phyloP scores from a whole-genome alignment of 2,329 filamentous ascomycete genomes.

The Colletotrichum lini region DNA sequence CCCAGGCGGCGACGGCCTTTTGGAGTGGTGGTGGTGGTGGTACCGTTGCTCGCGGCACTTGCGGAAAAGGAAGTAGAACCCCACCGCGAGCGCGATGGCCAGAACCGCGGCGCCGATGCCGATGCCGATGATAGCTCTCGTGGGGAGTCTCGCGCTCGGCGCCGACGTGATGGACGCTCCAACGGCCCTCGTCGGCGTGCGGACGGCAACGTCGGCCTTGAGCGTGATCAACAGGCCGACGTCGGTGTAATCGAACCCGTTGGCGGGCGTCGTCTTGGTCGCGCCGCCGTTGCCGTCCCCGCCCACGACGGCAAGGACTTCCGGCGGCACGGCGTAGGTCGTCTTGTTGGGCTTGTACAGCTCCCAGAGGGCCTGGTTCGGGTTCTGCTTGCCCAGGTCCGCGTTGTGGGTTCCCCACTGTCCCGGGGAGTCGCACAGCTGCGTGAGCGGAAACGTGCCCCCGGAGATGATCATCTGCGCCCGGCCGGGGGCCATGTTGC shows the following conservation, averaged over 20 bases:
- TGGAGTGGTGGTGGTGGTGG: neutral
- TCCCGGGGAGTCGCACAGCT: constrained; percentile 66
- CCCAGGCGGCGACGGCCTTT: neutral
- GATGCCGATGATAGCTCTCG: constrained; percentile 61
- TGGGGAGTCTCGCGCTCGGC: constrained; percentile 46
- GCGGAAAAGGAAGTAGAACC: constrained; percentile 50
- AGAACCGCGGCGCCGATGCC: constrained; percentile 53
- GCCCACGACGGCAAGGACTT: constrained; percentile 65
- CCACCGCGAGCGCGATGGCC: constrained; percentile 44
- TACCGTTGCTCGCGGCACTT: constrained; percentile 45
- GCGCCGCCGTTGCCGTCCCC: constrained; percentile 67
- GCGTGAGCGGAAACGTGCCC: constrained; percentile 66
- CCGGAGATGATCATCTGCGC: constrained; percentile 76
- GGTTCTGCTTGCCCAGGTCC: constrained; percentile 66
- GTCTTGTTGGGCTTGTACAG: constrained; percentile 65
- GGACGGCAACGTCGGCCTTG: constrained; percentile 59
- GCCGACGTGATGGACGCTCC: constrained; percentile 24
- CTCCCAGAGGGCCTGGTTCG: constrained; percentile 63
- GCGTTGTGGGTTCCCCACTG: constrained; percentile 71
- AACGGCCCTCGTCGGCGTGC: constrained; percentile 66
- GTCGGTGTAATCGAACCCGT: constrained; percentile 66
- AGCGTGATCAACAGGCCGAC: constrained; percentile 68
- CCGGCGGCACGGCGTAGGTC: constrained; percentile 67
- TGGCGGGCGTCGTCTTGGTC: constrained; percentile 63
- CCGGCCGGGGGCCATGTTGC: constrained; percentile 67